Evolutionary conservation across 345 rosid species (phyloP), one percentile per base, ranked within the genome.

Genomic region (Moricandia moricandioides): DNA sequence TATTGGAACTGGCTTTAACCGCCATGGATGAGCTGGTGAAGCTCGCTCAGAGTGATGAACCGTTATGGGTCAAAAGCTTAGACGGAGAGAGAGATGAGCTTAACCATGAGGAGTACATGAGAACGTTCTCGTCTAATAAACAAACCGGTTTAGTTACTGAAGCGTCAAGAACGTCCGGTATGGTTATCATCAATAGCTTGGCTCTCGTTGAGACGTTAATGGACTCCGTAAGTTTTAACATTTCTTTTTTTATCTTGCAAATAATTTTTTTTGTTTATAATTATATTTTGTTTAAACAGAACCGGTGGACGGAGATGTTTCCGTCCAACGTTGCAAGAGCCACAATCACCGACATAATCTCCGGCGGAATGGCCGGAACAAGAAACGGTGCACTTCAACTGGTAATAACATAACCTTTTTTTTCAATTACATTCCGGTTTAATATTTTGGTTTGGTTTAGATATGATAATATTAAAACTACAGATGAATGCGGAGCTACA

Each of bases 401-500:
- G 90, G 98, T 91, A 79, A 30, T 43, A 66, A 18, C 7, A 45
- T n/a, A 8, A 59, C 21, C n/a, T n/a, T n/a, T n/a, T n/a, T n/a
- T n/a, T n/a, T n/a, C n/a, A n/a, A n/a, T n/a, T n/a, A n/a, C n/a
- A n/a, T n/a, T n/a, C n/a, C n/a, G n/a, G n/a, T n/a, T n/a, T n/a
- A n/a, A n/a, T n/a, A n/a, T n/a, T n/a, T n/a, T n/a, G n/a, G n/a
- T n/a, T n/a, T n/a, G n/a, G n/a, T n/a, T n/a, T n/a, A n/a, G n/a
- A n/a, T n/a, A n/a, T n/a, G n/a, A n/a, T n/a, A n/a, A n/a, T n/a
- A n/a, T n/a, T n/a, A n/a, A n/a, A n/a, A n/a, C n/a, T n/a, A n/a
- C n/a, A 90, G 96, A 84, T 89, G 86, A 71, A 80, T 56, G 94
- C 91, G 10, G 93, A 93, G 76, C 52, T 89, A 63, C 93, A 89